A percentile compares a stretch with the other conserved stretches of the same genome.
These are phyloP conservation scores for Protostelium mycophagum DNA, from an alignment of 78 protist species.

Conservation along the genomic window DNA sequence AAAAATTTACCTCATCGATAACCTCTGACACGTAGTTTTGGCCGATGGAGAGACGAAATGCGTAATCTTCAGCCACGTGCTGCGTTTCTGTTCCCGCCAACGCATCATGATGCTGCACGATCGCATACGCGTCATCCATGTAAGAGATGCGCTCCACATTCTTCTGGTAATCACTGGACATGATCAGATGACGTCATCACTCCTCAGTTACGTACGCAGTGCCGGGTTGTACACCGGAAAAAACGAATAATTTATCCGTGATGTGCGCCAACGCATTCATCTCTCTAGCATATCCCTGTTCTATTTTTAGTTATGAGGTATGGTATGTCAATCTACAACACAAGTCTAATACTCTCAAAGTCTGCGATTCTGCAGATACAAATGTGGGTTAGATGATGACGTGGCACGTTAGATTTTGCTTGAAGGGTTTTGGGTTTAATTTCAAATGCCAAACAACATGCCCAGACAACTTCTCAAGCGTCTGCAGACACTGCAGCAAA, in stretches of 20 bases:
- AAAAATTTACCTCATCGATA: neutral
- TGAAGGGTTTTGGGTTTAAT: neutral
- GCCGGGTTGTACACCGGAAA: neutral
- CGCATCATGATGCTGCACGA: constrained; percentile 88
- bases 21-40: neutral
- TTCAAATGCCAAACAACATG: neutral
- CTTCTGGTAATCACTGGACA: neutral
- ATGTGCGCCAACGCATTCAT: neutral
- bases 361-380: too few relatives aligned
- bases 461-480: too few relatives aligned
- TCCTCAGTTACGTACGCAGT: neutral
- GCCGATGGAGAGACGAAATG: constrained; percentile 52
- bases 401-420: too few relatives aligned
- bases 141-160: neutral
- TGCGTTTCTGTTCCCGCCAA: constrained; percentile 80
- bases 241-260: neutral
- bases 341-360: too few relatives aligned
- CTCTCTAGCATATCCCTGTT: neutral
- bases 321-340: too few relatives aligned
- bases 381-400: too few relatives aligned
- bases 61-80: constrained; percentile 82
- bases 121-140: constrained; percentile 58
- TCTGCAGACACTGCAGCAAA: neutral
- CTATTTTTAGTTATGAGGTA: too few relatives aligned
- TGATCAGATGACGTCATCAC: neutral